Percentiles rank a stretch among this genome's conserved stretches.
phyloP scores from a whole-genome alignment of 768 basidiomycete species.

The Suillus luteus region DNA sequence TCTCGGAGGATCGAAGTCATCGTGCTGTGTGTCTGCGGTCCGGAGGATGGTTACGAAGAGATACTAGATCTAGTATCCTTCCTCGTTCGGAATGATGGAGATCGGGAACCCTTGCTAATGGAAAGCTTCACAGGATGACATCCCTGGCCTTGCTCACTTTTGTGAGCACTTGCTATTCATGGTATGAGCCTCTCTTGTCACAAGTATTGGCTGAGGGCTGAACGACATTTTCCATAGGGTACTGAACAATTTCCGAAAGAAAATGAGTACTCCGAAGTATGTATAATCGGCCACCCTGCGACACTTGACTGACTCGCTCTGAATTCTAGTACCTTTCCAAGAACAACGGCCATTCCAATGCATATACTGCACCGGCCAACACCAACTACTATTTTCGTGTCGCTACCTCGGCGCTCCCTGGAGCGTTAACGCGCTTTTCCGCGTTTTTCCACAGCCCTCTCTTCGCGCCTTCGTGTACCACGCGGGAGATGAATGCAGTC shows the following conservation, averaged over 20 bases:
- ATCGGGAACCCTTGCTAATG: neutral
- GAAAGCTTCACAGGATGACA: slow-evolving; percentile 58
- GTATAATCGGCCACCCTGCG: slow-evolving; percentile 14
- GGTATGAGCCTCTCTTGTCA: slow-evolving; percentile 47
- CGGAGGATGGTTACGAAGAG: neutral
- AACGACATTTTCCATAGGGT: slow-evolving; percentile 47
- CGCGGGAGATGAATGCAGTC: slow-evolving; percentile 91
- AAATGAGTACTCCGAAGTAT: slow-evolving; percentile 90
- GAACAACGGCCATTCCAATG: slow-evolving; percentile 88
- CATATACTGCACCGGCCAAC: slow-evolving; percentile 88
- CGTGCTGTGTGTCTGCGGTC: neutral
- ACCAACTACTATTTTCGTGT: slow-evolving; percentile 89
- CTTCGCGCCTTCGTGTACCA: slow-evolving; percentile 82
- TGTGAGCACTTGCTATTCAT: slow-evolving; percentile 97
- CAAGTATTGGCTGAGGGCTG: slow-evolving; percentile 7
- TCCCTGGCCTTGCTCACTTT: slow-evolving; percentile 92
- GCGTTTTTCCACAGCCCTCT: slow-evolving; percentile 94
- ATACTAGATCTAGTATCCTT: neutral
- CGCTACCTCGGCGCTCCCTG: slow-evolving; percentile 58
- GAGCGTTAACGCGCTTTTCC: slow-evolving; percentile 76
- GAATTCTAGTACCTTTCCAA: slow-evolving; percentile 64
- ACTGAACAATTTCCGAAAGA: slow-evolving; percentile 85
- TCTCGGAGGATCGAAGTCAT: neutral
- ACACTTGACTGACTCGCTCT: neutral
- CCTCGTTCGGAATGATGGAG: neutral